Evolutionary conservation across 208 protist species (phyloP), one percentile per base, ranked within the genome.

Genomic region (Trypanosoma brucei): DNA sequence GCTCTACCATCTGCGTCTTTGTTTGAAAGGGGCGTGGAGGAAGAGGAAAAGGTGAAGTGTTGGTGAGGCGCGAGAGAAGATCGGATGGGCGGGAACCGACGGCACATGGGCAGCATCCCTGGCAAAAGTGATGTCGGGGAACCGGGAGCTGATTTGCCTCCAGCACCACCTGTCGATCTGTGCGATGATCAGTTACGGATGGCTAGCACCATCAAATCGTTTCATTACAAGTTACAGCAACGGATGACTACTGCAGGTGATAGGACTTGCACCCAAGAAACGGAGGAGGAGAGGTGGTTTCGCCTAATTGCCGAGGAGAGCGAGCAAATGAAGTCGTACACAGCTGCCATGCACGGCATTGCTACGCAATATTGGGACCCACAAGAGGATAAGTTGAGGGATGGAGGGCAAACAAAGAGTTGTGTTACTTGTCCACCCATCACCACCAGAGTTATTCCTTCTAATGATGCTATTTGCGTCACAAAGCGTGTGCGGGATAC

Each of bases 311-410:
- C 59, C 2, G 72, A 70, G 35, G 75, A 81, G 14, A 62, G 48
- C 3, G 54, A 59, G 42, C 65, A 58, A 1, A 72, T 85, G 37
- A 53, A 62, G 30, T 63, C 46, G 11, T 92, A 92, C 56, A 70
- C 85, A 7, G 64, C 55, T 2, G 81, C 85, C 4, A 92, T 92
- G 85, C 78, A 92, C 65, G 48, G 76, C 61, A 76, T 92, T 42
- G 85, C 85, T 4, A 92, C 85, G 8, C 65, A 72, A 54, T 86
- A 84, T 57, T 92, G 85, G 85, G 76, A 86, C 33, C 44, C 62
- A 7, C 33, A 59, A n/a, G 33, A 55, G 37, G 58, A 57, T 14
- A 46, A 30, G 31, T 35, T 11, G 55, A 38, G 55, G 45, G 22
- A 22, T 22, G 40, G 48, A 6, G 61, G 48, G 14, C 3, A 48